These are phyloP conservation scores for Ophiostoma triangulosporum DNA, from an alignment of 2,329 filamentous ascomycete genomes.

Conservation along the genomic window DNA sequence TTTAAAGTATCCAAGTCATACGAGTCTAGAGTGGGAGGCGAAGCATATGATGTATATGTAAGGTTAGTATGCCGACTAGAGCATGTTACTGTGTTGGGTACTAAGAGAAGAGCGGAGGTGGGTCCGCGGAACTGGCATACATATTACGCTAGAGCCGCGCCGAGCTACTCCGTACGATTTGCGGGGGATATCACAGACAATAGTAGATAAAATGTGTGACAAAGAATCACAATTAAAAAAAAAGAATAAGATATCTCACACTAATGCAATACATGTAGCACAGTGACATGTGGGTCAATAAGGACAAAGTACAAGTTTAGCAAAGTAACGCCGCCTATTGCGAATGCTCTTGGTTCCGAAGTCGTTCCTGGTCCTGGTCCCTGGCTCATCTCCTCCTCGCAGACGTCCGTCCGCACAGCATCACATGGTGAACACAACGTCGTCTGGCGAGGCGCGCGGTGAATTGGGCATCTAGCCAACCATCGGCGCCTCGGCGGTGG, in stretches of 20 bases:
- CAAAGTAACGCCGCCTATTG: neutral
- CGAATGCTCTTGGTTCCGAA: neutral
- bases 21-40: neutral
- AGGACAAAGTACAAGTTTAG: no score
- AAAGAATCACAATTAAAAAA: neutral
- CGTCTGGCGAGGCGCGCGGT: neutral
- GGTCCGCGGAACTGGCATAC: neutral
- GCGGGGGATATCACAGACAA: neutral
- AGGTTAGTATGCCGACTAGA: neutral
- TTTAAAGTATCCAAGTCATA: no score
- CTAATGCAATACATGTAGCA: neutral
- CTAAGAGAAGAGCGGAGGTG: neutral
- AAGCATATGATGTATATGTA: neutral
- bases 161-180: neutral
- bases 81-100: neutral
- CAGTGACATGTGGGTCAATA: neutral
- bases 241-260: neutral
- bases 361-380: neutral
- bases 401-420: no score
- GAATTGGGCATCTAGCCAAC: neutral
- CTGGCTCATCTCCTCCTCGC: neutral
- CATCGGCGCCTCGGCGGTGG: neutral
- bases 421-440: neutral
- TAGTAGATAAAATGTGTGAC: neutral
- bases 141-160: neutral